These are phyloP conservation scores for Phlebopus sp. DNA, from an alignment of 1,284 basidiomycete genomes.

Conservation along the genomic window DNA sequence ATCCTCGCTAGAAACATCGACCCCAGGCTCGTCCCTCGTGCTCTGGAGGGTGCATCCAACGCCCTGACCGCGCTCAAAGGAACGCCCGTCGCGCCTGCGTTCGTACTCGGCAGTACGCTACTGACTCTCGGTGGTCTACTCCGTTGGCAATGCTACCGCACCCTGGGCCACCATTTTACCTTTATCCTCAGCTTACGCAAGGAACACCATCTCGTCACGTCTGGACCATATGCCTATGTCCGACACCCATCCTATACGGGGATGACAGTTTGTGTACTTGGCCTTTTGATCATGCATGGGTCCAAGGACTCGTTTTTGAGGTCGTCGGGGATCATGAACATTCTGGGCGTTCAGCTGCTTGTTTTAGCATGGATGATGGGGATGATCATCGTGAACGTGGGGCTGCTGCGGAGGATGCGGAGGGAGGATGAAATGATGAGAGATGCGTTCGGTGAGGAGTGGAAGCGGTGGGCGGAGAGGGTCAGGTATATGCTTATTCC, in stretches of 20 bases:
- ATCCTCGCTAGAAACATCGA: neutral
- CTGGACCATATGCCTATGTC: constrained; percentile 8
- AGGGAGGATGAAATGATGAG: constrained; percentile 11
- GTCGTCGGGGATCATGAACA: constrained; percentile 1
- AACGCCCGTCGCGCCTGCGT: neutral
- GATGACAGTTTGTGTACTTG: neutral
- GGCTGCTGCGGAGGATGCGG: neutral
- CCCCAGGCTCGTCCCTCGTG: neutral
- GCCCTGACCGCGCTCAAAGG: neutral
- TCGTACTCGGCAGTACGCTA: constrained; percentile 4
- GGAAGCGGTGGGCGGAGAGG: constrained; percentile 10
- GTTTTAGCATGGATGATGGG: neutral
- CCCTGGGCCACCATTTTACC: constrained; percentile 9
- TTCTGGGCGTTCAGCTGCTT: neutral
- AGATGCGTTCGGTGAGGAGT: constrained; percentile 7
- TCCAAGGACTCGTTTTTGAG: constrained; percentile 1
- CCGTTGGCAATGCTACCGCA: constrained; percentile 9
- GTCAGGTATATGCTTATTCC: constrained; percentile 12
- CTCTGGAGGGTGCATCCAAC: neutral
- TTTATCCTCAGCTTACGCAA: constrained; percentile 11
- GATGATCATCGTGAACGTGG: neutral
- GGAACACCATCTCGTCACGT: constrained; percentile 10
- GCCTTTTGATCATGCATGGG: constrained; percentile 3
- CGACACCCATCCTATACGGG: constrained; percentile 13
- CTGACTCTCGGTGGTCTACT: constrained; percentile 4